phyloP scores from a whole-genome alignment of 495 filamentous ascomycete genomes.

The Corynascus novoguineensis region DNA sequence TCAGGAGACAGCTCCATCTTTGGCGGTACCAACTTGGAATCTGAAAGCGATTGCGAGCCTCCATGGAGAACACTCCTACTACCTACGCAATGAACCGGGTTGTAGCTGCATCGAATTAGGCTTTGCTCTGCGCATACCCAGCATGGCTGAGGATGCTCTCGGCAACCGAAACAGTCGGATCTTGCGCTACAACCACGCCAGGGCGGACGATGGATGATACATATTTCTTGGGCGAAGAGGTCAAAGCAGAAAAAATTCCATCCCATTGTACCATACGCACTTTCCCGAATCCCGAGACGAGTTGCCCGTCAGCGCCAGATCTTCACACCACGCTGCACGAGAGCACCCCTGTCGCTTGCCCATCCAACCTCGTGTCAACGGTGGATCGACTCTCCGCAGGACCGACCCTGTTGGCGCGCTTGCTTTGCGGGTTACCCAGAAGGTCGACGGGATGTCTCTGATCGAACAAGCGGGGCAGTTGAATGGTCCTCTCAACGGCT shows the following conservation, averaged over 20 bases:
- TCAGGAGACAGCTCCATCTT: constrained; percentile 11
- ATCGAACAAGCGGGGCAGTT: neutral
- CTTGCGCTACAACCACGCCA: neutral
- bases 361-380: constrained; percentile 5
- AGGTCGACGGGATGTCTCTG: neutral
- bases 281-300: neutral
- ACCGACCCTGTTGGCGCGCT: neutral
- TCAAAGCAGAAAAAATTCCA: too few species aligned
- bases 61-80: neutral
- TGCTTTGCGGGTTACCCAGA: constrained; percentile 1
- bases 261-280: too few species aligned
- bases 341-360: neutral
- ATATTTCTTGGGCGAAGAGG: neutral
- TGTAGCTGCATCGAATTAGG: neutral
- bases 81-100: too few species aligned
- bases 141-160: neutral
- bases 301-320: neutral
- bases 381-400: constrained; percentile 1
- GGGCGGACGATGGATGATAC: neutral
- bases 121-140: neutral
- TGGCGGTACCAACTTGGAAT: too few species aligned
- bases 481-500: neutral
- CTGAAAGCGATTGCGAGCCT: too few species aligned
- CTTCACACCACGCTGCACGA: neutral
- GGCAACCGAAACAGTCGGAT: neutral